Evolutionary conservation across 164 flowering plant genomes (phyloP).

Genomic region (Stephania japonica): DNA sequence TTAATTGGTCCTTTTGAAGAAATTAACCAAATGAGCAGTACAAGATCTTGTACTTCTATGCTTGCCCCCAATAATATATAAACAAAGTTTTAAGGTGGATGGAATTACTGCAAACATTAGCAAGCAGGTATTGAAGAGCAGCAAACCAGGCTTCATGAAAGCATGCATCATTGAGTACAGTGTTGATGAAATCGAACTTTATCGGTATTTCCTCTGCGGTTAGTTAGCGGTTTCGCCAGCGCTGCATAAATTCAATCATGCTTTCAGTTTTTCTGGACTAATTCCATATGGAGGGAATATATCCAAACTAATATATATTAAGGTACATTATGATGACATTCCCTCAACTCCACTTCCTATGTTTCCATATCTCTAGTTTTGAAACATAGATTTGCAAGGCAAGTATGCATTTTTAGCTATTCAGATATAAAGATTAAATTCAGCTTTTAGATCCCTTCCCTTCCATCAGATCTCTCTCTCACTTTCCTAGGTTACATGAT

Average conservation of each 20-base stretch:
- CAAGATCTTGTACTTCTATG: neutral
- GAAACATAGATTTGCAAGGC: neutral
- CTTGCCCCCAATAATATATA: neutral
- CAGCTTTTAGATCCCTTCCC: slow-evolving; percentile 3
- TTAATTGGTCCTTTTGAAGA: too few species aligned
- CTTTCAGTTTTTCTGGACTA: slow-evolving; percentile 14
- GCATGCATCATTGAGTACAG: slow-evolving; percentile 66
- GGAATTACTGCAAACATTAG: neutral
- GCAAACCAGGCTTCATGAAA: slow-evolving; percentile 5
- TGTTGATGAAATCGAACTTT: slow-evolving; percentile 40
- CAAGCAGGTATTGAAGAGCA: neutral
- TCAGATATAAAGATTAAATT: neutral
- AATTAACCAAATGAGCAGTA: neutral
- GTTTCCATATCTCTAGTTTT: neutral
- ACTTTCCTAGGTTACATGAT: slow-evolving; percentile 16
- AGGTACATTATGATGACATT: neutral
- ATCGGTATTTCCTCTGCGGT: neutral
- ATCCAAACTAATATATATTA: neutral
- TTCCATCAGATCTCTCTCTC: slow-evolving; percentile 20
- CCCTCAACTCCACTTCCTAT: neutral
- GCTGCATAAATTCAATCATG: slow-evolving; percentile 58
- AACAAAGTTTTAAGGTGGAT: neutral
- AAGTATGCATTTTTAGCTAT: neutral
- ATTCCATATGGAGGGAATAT: too few species aligned
- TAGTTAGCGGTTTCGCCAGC: slow-evolving; percentile 23